A percentile compares a stretch with the other conserved stretches of the same genome.
phyloP scores from a whole-genome alignment of 768 basidiomycete species.

The Mycena chlorophos region DNA sequence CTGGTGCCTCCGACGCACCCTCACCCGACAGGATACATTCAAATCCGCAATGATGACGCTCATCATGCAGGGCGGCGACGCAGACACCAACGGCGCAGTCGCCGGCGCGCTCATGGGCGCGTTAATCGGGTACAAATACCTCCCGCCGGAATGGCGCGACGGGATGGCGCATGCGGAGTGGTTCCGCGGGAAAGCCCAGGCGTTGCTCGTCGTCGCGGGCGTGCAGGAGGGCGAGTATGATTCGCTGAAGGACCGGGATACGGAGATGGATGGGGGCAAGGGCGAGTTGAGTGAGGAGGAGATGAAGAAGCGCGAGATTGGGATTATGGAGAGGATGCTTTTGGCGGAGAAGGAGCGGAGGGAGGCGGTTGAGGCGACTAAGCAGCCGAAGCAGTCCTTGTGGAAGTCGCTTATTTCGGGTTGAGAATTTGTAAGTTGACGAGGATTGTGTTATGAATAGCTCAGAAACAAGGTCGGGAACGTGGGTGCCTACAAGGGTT shows the following conservation, averaged over 20 bases:
- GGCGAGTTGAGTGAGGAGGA: conserved; percentile 18
- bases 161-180: conserved; percentile 22
- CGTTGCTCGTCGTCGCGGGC: conserved; percentile 18
- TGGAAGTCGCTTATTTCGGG: conserved; percentile 13
- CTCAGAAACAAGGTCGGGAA: too few species aligned
- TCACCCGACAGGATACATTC: conserved; percentile 21
- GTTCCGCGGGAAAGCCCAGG: conserved; percentile 16
- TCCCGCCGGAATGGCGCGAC: conserved; percentile 26
- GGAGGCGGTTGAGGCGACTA: conserved; percentile 16
- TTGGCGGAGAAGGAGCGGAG: conserved; percentile 17
- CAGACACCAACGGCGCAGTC: conserved; percentile 26
- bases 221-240: conserved; percentile 18
- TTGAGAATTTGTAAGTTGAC: too few species aligned
- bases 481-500: too few species aligned
- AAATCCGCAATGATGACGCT: conserved; percentile 23
- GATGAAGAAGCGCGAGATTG: conserved; percentile 24
- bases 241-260: conserved; percentile 16
- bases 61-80: conserved; percentile 25
- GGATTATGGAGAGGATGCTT: conserved; percentile 24
- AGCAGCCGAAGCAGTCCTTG: not conserved
- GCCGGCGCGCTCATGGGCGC: conserved; percentile 27
- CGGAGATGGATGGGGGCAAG: conserved; percentile 21
- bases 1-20: conserved; percentile 24
- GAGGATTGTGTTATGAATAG: too few species aligned
- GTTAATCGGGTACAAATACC: conserved; percentile 18